phyloP scores from a whole-genome alignment of 202 grass and related monocot genomes.

The Carex arenaria region DNA sequence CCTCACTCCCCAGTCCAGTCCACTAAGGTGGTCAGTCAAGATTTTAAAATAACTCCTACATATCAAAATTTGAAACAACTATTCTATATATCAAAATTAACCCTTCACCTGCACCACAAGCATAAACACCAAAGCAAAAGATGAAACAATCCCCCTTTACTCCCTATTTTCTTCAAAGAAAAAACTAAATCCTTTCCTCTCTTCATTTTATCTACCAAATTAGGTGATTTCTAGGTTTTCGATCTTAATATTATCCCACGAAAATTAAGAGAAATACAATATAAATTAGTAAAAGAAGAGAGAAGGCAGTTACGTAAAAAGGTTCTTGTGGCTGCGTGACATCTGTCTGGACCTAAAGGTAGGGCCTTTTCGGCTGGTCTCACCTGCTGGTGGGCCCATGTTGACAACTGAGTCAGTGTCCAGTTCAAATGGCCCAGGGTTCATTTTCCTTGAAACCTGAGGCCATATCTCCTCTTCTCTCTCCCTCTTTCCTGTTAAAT shows the following conservation, averaged over 20 bases:
- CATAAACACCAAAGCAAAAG: neutral
- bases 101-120: neutral
- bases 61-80: neutral
- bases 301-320: constrained; percentile 61
- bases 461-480: constrained; percentile 77
- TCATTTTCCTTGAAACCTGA: constrained; percentile 50
- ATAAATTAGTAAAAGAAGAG: constrained; percentile 5
- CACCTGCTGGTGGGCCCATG: constrained; percentile 34
- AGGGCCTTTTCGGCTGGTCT: constrained; percentile 30
- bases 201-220: neutral
- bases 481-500: constrained; percentile 24
- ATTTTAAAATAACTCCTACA: neutral
- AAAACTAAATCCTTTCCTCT: neutral
- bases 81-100: neutral
- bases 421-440: constrained; percentile 46
- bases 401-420: constrained; percentile 47
- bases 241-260: neutral
- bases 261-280: neutral
- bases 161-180: neutral
- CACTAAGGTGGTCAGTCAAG: neutral
- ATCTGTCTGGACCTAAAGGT: constrained; percentile 43
- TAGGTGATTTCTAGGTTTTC: neutral
- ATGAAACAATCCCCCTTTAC: neutral
- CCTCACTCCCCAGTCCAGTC: neutral
- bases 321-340: constrained; percentile 41